phyloP scores from a whole-genome alignment of 2,329 filamentous ascomycete genomes.

The Microthyrium microscopicum region DNA sequence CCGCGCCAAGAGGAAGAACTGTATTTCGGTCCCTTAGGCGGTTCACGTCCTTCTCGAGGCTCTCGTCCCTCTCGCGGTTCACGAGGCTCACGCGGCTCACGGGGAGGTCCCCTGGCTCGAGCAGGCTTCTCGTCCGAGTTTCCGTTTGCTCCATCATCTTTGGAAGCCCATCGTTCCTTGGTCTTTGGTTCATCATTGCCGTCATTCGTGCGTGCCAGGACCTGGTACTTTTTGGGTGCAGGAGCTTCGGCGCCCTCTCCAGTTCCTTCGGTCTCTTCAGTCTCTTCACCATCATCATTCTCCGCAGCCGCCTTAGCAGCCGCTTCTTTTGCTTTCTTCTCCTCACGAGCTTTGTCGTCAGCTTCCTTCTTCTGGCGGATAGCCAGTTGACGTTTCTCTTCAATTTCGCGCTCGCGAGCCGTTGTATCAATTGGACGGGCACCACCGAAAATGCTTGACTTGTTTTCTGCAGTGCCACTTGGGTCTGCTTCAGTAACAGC shows the following conservation, averaged over 20 bases:
- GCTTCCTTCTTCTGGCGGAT: constrained; percentile 71
- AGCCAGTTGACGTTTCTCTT: constrained; percentile 64
- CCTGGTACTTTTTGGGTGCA: constrained; percentile 33
- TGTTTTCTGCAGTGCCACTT: constrained; percentile 41
- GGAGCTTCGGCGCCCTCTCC: constrained; percentile 27
- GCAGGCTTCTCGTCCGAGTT: too few species aligned
- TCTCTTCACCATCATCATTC: constrained; percentile 32
- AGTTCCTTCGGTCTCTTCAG: constrained; percentile 14
- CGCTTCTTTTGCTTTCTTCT: constrained; percentile 37
- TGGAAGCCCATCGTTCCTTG: too few species aligned
- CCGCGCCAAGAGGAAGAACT: constrained; percentile 4
- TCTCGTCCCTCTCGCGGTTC: not conserved
- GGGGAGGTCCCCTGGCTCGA: too few species aligned
- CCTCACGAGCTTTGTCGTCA: constrained; percentile 69
- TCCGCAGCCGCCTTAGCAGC: constrained; percentile 47
- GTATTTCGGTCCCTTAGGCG: constrained; percentile 1
- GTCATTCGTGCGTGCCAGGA: too few species aligned
- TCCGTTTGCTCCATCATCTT: constrained; percentile 25
- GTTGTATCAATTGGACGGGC: constrained; percentile 90
- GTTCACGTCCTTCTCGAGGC: not conserved
- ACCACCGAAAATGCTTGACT: constrained; percentile 85
- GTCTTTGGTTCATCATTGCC: too few species aligned
- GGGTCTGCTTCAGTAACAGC: constrained; percentile 33
- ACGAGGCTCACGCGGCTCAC: too few species aligned
- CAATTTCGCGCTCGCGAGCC: constrained; percentile 72